Evolutionary conservation across 345 rosid species (phyloP), one percentile per base, ranked within the genome.

Genomic region (Salix suchowensis): DNA sequence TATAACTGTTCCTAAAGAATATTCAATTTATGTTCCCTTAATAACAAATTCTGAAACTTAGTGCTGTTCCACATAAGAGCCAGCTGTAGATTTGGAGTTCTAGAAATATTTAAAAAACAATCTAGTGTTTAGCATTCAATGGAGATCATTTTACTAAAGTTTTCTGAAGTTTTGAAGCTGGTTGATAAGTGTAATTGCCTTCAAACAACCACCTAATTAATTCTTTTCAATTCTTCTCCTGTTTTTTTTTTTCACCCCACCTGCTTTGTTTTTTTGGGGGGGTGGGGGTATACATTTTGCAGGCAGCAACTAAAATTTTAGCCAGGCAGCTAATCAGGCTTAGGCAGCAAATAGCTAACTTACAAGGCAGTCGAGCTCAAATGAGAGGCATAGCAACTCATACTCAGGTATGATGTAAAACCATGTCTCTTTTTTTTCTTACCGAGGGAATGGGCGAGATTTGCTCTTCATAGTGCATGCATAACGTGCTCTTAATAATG

Each of bases 331-430:
- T 96, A 64, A 75, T 96, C 58, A 88, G 98, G 83, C 89, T 93
- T 50, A 93, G 98, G 79, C 97, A 95, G 75, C 99, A 95, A 82
- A 95, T 95, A 74, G 87, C 91, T 65, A 91, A 91, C 69, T 86
- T 95, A 78, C 98, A 95, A 84, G 91, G 96, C 44, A 95, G 99
- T 85, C 89, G 96, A 82, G 98, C 98, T 87, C 99, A 95, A 81
- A 90, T 95, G 90, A 87, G 98, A 88, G 99, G 99, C 85, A 88
- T 95, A 30, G 94, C 98, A 70, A 95, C 98, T 81, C 98, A 95
- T 84, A 93, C 99, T 0, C 99, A 93, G 91, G 99, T 93, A 58
- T 55, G 50, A 44, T 54, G 34, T 62, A 30, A 61, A 48, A 39
- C 21, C 71, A 24, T 54, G 24, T 70, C 26, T 37, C 46, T 71